Percentiles rank a stretch among this genome's conserved stretches.
Conservation (phyloP, 306 rosid genomes). For the Ormosia semicastrata region DNA sequence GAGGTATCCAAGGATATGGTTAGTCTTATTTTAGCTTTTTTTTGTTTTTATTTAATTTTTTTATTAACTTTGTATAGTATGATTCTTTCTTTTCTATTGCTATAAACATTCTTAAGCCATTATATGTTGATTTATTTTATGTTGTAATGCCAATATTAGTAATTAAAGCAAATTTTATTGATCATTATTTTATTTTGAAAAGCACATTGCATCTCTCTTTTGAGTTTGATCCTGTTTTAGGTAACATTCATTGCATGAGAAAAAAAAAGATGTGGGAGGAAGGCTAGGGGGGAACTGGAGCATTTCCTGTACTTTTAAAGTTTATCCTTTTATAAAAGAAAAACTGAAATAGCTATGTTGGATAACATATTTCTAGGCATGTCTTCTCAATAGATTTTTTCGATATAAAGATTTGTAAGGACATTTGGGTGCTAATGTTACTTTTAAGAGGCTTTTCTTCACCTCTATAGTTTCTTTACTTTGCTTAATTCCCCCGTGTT, state of each 20-base stretch:
- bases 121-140: background rate
- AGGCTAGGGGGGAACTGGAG: background rate
- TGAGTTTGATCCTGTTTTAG: background rate
- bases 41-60: background rate
- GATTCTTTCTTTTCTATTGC: slow-evolving; percentile 19
- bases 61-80: background rate
- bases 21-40: slow-evolving; percentile 26
- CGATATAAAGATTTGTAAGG: too few relatives aligned
- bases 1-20: slow-evolving; percentile 90
- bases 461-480: background rate
- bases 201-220: background rate
- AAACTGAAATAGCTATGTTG: background rate
- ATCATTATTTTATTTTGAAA: background rate
- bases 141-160: background rate
- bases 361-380: background rate
- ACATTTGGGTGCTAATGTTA: background rate
- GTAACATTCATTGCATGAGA: background rate
- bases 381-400: background rate
- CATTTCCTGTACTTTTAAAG: background rate
- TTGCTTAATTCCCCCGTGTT: background rate
- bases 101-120: background rate
- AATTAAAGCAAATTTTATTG: background rate
- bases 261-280: background rate
- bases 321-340: background rate
- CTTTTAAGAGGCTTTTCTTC: background rate